Base-by-base conservation (phyloP, 176 grass and related monocot species). In the Carex kokanica region DNA sequence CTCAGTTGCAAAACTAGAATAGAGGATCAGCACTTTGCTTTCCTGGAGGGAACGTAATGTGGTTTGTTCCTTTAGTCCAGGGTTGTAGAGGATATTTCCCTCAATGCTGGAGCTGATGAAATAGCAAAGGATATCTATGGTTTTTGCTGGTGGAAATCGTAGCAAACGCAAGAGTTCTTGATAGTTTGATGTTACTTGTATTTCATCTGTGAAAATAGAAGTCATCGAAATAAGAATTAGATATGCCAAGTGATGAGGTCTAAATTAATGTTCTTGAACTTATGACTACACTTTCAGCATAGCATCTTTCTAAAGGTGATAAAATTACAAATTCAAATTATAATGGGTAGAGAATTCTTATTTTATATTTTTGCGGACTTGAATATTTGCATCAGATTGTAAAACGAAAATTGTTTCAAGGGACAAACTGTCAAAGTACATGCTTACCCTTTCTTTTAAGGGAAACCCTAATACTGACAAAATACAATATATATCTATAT, bases 41-140 rank as follows among this genome's bases (percentile, higher is more conserved):
- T 74, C 70, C 20, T 74, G 70, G 70, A 74, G 52, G 43, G 52
- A 74, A 3, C 43, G 70, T 25, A 74, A 43, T 23, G 70, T 24
- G n/a, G 70, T 74, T 43, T 20, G 52, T 51, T 52, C 43, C 43
- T 74, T 74, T 27, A 41, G 24, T 25, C 11, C 43, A 13, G 10
- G 10, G 21, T 49, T 52, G 70, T 74, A 74, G 43, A 52, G 43
- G 43, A 74, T 74, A 3, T 27, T 74, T 20, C 12, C 52, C 1
- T 74, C 70, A 51, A 74, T 74, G n/a, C n/a, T n/a, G 12, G 70
- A 74, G 70, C 12, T 74, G 40, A 74, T 52, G 9, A 74, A 52
- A 23, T 52, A 74, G 70, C 16, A 52, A 52, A 74, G 70, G 51
- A 74, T 74, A 6, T 74, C 70, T 23, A 74, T 74, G 70, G 52